Base-by-base conservation (phyloP, 2,329 filamentous ascomycete species). In the Aspergillus aculeatus region DNA sequence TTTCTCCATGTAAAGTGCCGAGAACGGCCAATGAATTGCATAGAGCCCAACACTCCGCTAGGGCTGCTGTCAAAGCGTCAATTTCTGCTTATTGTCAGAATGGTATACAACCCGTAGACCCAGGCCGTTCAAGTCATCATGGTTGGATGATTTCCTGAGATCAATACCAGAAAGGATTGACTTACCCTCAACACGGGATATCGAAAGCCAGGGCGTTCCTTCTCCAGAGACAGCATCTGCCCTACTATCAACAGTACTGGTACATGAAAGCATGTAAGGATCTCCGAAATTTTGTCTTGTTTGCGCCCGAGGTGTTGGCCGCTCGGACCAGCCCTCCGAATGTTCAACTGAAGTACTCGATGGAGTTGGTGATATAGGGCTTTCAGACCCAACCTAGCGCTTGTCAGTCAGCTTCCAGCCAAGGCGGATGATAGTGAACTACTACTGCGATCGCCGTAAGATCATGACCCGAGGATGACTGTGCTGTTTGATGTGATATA, bases 11-110 rank as follows among this genome's bases (percentile, higher is more conserved):
- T 64, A 89, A 89, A 19, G 90, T 93, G 74, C 92, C 96, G 19
- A 96, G 82, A 64, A 85, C 91, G 23, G 92, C 91, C 32, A 97
- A 80, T 0, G 92, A 96, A 71, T 96, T 97, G 79, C 93, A 97
- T 14, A 97, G 80, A 0, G 89, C 96, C 93, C 93, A 97, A 75
- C 92, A 96, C 78, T 96, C 91, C 62, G 89, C 86, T 16, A 97
- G 81, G 2, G 92, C 91, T 31, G 86, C 86, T 62, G 86, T 86
- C n/a, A 96, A 79, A 7, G 89, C 88, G 61, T 83, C 84, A 32
- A 82, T 81, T 69, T 82, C 82, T 50, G 84, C 58, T 87, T 82
- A 31, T 81, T 81, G 58, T 88, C 82, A 2, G 72, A 69, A 32
- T 75, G 64, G 44, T 68, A 29, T 21, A 75, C 77, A 73, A 80